Percentiles rank a stretch among this genome's conserved stretches.
Conservation (phyloP, 1,284 basidiomycete genomes). For the Papiliotrema laurentii region DNA sequence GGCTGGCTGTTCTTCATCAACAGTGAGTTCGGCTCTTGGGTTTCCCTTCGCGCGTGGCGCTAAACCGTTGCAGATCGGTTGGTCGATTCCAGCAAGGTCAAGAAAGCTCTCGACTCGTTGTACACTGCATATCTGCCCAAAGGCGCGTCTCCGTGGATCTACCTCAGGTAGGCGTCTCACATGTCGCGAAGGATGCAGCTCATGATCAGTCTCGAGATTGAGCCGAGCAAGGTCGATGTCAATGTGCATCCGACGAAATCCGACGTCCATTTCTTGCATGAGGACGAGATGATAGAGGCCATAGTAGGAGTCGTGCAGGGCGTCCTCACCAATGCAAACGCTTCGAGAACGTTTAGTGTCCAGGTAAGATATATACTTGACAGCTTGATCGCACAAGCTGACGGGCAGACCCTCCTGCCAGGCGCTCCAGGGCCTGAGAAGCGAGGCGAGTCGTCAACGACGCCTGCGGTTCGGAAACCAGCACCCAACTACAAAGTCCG, state of each 20-base stretch:
- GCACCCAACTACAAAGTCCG: constrained; percentile 86
- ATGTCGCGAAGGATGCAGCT: background rate
- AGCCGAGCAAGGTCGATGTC: constrained; percentile 86
- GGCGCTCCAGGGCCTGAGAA: constrained; percentile 31
- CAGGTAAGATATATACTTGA: constrained; percentile 57
- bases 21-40: constrained; percentile 57
- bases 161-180: constrained; percentile 64
- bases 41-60: no score
- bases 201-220: constrained; percentile 64
- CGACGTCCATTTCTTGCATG: constrained; percentile 91
- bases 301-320: constrained; percentile 71
- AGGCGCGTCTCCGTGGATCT: constrained; percentile 84
- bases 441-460: constrained; percentile 8
- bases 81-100: constrained; percentile 84
- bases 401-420: constrained; percentile 45
- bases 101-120: constrained; percentile 78
- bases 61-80: constrained; percentile 88
- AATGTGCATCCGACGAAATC: constrained; percentile 98
- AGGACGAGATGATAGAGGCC: constrained; percentile 78
- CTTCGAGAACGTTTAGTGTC: constrained; percentile 69
- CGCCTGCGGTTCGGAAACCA: constrained; percentile 30
- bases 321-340: constrained; percentile 62
- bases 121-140: constrained; percentile 88
- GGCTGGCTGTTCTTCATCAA: constrained; percentile 93
- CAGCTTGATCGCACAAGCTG: background rate